Conservation (phyloP, 257 asterid species). For the Verbascum thapsus region DNA sequence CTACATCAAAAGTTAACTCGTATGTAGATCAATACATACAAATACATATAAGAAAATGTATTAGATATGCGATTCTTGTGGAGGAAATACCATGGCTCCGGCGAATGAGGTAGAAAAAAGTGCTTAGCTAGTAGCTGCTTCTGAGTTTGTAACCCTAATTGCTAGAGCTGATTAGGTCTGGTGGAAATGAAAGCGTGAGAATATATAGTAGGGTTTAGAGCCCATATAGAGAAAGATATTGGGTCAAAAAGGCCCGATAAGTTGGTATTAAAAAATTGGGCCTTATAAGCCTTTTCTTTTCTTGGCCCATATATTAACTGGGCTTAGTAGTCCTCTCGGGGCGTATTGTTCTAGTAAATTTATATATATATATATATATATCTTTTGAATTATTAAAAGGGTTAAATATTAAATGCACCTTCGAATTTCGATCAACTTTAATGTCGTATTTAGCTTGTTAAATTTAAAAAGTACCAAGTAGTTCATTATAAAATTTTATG, state of each 20-base stretch:
- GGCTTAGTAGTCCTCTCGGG: too few species aligned
- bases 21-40: neutral
- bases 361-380: too few species aligned
- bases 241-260: slow-evolving; percentile 7
- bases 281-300: neutral
- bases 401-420: too few species aligned
- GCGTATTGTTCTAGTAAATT: too few species aligned
- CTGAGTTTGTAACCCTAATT: slow-evolving; percentile 29
- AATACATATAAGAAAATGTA: too few species aligned
- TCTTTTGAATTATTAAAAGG: too few species aligned
- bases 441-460: too few species aligned
- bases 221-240: neutral
- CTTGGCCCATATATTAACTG: too few species aligned
- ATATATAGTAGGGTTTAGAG: slow-evolving; percentile 28
- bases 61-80: neutral
- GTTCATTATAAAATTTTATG: too few species aligned
- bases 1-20: too few species aligned
- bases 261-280: neutral
- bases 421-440: too few species aligned
- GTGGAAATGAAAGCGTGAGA: neutral
- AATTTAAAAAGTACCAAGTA: too few species aligned
- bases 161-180: neutral
- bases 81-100: slow-evolving; percentile 34
- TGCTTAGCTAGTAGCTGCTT: slow-evolving; percentile 27
- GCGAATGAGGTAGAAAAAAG: neutral